Percentiles rank a stretch among this genome's conserved stretches.
These are phyloP conservation scores for Candida koratica DNA, from an alignment of 805 yeast genomes.

Conservation along the genomic window DNA sequence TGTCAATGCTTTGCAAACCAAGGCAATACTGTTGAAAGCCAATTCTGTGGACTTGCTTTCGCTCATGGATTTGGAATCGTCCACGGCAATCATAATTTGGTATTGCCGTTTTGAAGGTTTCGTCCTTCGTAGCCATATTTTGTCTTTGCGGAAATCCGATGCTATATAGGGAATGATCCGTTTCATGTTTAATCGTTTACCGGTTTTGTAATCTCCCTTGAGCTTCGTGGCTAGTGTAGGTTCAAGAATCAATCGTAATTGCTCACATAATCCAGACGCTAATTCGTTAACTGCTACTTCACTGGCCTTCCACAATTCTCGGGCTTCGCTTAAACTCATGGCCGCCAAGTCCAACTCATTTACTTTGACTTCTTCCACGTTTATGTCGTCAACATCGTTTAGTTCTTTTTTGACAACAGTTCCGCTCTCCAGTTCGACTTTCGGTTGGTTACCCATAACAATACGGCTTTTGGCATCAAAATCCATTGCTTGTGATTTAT, in stretches of 20 bases:
- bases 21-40: conserved; percentile 91
- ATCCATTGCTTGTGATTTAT: no score
- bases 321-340: conserved; percentile 59
- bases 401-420: conserved; percentile 20
- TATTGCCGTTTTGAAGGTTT: conserved; percentile 96
- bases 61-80: conserved; percentile 96
- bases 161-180: conserved; percentile 97
- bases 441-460: conserved; percentile 45
- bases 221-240: conserved; percentile 96
- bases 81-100: conserved; percentile 96
- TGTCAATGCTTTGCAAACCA: conserved; percentile 89
- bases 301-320: conserved; percentile 76
- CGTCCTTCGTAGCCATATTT: conserved; percentile 96
- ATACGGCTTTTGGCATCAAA: conserved; percentile 48
- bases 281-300: conserved; percentile 84
- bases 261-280: conserved; percentile 86
- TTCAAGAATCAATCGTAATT: conserved; percentile 83
- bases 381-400: conserved; percentile 18
- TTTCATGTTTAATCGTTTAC: conserved; percentile 95
- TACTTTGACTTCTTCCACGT: conserved; percentile 16
- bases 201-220: conserved; percentile 94
- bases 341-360: conserved; percentile 34
- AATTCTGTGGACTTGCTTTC: conserved; percentile 86
- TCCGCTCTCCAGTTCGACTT: conserved; percentile 27
- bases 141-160: conserved; percentile 93